phyloP scores from a whole-genome alignment of 1,139 yeast genomes.

The Hemisphaericaspora lyxosophila region DNA sequence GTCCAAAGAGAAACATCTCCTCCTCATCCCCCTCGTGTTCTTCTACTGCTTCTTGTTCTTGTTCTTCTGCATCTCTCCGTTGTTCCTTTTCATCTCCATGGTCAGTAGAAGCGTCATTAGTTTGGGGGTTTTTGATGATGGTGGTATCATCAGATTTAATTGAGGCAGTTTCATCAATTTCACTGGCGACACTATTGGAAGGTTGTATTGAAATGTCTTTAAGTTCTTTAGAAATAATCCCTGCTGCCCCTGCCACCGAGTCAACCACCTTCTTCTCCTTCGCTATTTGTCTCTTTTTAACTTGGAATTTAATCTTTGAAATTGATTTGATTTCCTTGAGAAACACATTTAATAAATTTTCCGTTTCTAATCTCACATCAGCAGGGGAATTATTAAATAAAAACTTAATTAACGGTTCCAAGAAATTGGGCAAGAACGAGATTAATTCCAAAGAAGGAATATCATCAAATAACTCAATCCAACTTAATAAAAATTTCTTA shows the following conservation, averaged over 20 bases:
- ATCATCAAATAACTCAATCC: conserved; percentile 88
- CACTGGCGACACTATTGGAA: conserved; percentile 5
- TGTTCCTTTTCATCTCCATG: no score
- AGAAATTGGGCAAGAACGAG: conserved; percentile 82
- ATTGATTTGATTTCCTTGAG: conserved; percentile 79
- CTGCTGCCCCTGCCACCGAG: neutral
- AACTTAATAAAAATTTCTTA: conserved; percentile 83
- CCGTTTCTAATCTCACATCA: conserved; percentile 87
- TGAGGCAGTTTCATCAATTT: conserved; percentile 21
- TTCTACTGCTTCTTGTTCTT: conserved; percentile 1
- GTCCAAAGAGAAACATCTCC: conserved; percentile 70
- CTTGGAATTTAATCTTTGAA: conserved; percentile 61
- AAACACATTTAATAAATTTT: conserved; percentile 70
- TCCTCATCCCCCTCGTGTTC: conserved; percentile 18
- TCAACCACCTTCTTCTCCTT: conserved; percentile 15
- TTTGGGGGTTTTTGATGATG: conserved; percentile 15
- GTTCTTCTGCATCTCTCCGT: no score
- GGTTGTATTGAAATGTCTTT: neutral
- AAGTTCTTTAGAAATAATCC: neutral
- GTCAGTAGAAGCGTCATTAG: no score
- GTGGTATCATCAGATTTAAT: conserved; percentile 24
- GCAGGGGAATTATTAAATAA: conserved; percentile 75
- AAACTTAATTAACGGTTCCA: conserved; percentile 81
- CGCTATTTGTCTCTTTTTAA: conserved; percentile 32
- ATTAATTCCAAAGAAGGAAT: conserved; percentile 90